Base-by-base conservation (phyloP, 2,329 filamentous ascomycete genomes). In the Diaporthe vexans region DNA sequence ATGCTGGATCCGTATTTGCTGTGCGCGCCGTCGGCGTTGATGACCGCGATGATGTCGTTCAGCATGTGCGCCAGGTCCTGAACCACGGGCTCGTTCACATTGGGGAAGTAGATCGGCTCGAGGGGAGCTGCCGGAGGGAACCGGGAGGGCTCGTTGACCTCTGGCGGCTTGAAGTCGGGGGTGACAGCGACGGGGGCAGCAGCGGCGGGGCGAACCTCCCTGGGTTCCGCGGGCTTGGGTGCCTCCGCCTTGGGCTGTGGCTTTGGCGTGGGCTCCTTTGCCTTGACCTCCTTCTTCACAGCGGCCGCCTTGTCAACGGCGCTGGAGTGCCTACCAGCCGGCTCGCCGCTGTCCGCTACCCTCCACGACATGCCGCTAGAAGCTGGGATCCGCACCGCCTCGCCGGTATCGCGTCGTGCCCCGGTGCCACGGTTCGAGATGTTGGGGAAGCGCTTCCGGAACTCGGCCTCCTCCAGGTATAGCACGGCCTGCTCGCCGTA, bases 381-480 rank as follows among this genome's bases (percentile, higher is more conserved):
- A 79, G 94, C 92, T 35, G 94, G 93, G 78, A 98, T 95, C 77
- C 90, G 95, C 79, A 98, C 90, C 80, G 93, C 91, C 81, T 91
- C 90, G 79, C 93, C 92, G 58, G 89, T 86, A 73, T 92, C 89
- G 59, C 84, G 84, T 76, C 84, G 82, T 76, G 89, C 87, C 79
- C 91, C 89, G 76, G 86, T 83, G 75, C 88, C 83, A 74, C 83
- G 83, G 61, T 80, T 79, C 52, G 83, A 73, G 78, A 84, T 86
- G 80, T 84, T 86, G 78, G 85, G 90, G 86, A 98, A 98, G 74
- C 94, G 92, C 84, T 93, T 95, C 82, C 93, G 91, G 87, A 98
- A 98, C 81, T 98, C 95, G 78, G 93, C 91, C 86, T 99, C 97
- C 85, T 99, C 97, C 70, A 99, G 92, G 86, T 97, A 98, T 35